A percentile compares a stretch with the other conserved stretches of the same genome.
phyloP scores from a whole-genome alignment of 441 rosid species.

The Arabidopsis lyrata region DNA sequence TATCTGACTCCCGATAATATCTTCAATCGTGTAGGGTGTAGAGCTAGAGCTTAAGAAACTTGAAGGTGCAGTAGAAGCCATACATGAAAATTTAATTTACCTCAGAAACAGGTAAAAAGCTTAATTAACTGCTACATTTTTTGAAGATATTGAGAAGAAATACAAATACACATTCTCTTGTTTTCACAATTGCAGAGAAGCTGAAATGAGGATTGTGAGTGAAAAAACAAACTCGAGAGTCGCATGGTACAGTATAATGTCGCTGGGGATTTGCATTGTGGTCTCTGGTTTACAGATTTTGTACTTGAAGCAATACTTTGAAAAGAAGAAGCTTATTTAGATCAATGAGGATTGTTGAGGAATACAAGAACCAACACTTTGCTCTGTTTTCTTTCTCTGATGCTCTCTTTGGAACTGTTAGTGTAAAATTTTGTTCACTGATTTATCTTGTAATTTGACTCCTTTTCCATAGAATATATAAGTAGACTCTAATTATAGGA shows the following conservation, averaged over 20 bases:
- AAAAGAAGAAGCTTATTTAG: slow-evolving; percentile 83
- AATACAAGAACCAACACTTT: slow-evolving; percentile 11
- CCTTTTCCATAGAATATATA: no score
- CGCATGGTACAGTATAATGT: slow-evolving; percentile 77
- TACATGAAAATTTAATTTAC: slow-evolving; percentile 71
- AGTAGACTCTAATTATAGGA: no score
- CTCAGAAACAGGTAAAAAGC: slow-evolving; percentile 65
- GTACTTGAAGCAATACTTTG: slow-evolving; percentile 75
- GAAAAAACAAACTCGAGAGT: slow-evolving; percentile 74
- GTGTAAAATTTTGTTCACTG: no score
- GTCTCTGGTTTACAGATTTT: slow-evolving; percentile 71
- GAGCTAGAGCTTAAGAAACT: slow-evolving; percentile 91
- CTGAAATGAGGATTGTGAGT: slow-evolving; percentile 72
- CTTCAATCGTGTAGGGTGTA: slow-evolving; percentile 60
- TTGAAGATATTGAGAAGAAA: neutral
- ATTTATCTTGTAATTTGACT: no score
- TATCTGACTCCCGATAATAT: neutral
- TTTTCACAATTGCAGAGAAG: slow-evolving; percentile 62
- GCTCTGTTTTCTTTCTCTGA: no score
- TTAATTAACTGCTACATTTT: neutral
- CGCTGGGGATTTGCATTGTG: slow-evolving; percentile 69
- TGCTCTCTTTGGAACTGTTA: neutral
- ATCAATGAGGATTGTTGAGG: neutral
- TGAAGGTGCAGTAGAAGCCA: slow-evolving; percentile 75
- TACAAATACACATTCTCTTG: no score